phyloP scores from a whole-genome alignment of 768 basidiomycete species.

The Amanita pallidorosea region DNA sequence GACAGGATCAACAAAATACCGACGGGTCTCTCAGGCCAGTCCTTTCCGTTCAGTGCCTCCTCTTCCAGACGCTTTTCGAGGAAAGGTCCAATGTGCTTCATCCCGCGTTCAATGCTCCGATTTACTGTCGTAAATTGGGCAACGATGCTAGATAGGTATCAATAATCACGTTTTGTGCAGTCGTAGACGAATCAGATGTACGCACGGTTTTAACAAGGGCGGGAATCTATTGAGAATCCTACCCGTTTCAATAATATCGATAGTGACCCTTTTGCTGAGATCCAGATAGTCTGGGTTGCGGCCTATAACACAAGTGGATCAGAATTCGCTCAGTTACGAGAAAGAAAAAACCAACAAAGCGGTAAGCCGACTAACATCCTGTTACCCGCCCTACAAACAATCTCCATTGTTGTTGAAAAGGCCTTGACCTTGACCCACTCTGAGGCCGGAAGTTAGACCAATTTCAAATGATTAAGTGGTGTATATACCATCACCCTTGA shows the following conservation, averaged over 20 bases:
- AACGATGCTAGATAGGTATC: conserved; percentile 8
- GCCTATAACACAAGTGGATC: conserved; percentile 8
- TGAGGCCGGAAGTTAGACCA: background rate
- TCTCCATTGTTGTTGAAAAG: conserved; percentile 10
- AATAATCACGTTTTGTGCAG: background rate
- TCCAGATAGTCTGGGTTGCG: conserved; percentile 12
- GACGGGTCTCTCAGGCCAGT: conserved; percentile 22
- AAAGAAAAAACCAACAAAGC: conserved; percentile 10
- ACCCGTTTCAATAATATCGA: conserved; percentile 10
- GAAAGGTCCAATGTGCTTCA: conserved; percentile 16
- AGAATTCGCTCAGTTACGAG: background rate
- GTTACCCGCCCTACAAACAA: conserved; percentile 13
- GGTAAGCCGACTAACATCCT: conserved; percentile 18
- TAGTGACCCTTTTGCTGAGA: conserved; percentile 10
- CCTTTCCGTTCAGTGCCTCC: conserved; percentile 14
- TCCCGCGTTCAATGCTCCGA: conserved; percentile 8
- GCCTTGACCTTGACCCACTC: conserved; percentile 10
- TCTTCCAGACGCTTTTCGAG: conserved; percentile 16
- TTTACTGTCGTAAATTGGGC: conserved; percentile 7
- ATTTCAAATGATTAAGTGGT: too few relatives aligned
- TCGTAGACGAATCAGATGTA: background rate
- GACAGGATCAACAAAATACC: background rate
- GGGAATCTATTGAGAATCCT: conserved; percentile 15
- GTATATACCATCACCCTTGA: background rate
- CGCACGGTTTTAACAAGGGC: conserved; percentile 14